Conservation (phyloP, 148 eudicot genomes). For the Beta vulgaris region DNA sequence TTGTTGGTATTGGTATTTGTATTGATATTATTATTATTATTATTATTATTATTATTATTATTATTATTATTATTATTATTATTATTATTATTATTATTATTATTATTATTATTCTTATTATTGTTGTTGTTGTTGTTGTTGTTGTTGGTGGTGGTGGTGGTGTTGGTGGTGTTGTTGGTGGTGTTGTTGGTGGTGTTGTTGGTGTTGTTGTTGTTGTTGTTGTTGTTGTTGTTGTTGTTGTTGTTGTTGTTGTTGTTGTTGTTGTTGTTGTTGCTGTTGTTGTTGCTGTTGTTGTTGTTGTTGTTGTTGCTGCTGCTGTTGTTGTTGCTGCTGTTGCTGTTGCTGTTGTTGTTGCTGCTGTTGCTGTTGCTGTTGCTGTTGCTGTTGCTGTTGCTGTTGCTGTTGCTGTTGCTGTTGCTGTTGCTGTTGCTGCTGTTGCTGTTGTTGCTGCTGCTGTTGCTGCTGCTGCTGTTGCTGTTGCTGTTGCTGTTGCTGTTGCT, state of each 20-base stretch:
- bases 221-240: slow-evolving; percentile 4
- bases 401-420: too few relatives aligned
- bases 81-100: neutral
- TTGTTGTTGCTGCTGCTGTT: neutral
- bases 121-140: too few relatives aligned
- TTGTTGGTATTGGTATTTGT: too few relatives aligned
- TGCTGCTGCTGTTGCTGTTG: too few relatives aligned
- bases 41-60: neutral
- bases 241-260: neutral
- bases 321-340: neutral
- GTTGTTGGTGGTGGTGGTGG: too few relatives aligned
- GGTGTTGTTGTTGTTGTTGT: neutral
- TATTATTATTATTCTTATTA: neutral
- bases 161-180: neutral
- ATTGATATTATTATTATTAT: too few relatives aligned
- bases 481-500: too few relatives aligned
- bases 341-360: too few relatives aligned
- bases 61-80: neutral
- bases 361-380: too few relatives aligned
- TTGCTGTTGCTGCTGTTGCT: too few relatives aligned
- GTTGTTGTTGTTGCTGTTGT: neutral
- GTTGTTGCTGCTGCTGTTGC: too few relatives aligned
- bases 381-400: too few relatives aligned
- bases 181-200: neutral
- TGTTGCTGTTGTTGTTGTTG: neutral